These are phyloP conservation scores for Ehretia macrophylla DNA, from an alignment of 257 asterid genomes.

Conservation along the genomic window DNA sequence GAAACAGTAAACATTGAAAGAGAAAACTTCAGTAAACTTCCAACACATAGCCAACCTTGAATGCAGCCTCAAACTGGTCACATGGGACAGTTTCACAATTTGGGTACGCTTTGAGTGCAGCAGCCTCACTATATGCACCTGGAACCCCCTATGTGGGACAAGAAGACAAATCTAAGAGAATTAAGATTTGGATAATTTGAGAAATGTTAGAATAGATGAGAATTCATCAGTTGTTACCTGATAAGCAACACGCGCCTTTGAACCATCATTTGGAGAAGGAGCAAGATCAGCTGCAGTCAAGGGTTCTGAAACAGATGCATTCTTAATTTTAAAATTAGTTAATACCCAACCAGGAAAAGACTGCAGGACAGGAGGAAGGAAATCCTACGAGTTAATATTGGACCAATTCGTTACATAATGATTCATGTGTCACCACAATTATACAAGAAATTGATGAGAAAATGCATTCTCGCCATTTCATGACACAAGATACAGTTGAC, in stretches of 20 bases:
- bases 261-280: conserved; percentile 37
- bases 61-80: conserved; percentile 79
- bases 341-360: background rate
- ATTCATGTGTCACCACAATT: background rate
- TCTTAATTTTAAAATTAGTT: conserved; percentile 5
- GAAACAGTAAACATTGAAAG: conserved; percentile 10
- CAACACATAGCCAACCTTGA: conserved; percentile 53
- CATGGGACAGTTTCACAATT: conserved; percentile 90
- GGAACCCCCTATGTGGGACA: conserved; percentile 57
- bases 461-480: no score
- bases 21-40: conserved; percentile 4
- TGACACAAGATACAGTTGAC: no score
- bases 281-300: conserved; percentile 50
- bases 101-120: conserved; percentile 92
- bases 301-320: conserved; percentile 57
- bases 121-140: conserved; percentile 89
- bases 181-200: background rate
- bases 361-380: background rate
- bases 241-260: conserved; percentile 81
- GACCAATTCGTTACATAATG: background rate
- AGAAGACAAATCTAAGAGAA: conserved; percentile 3
- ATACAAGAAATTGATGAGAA: background rate
- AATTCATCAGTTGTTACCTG: conserved; percentile 44
- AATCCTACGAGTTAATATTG: background rate
- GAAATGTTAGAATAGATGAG: background rate